Evolutionary conservation across 2,329 filamentous ascomycete species (phyloP).

Genomic region (Pseudocercospora macadamiae): DNA sequence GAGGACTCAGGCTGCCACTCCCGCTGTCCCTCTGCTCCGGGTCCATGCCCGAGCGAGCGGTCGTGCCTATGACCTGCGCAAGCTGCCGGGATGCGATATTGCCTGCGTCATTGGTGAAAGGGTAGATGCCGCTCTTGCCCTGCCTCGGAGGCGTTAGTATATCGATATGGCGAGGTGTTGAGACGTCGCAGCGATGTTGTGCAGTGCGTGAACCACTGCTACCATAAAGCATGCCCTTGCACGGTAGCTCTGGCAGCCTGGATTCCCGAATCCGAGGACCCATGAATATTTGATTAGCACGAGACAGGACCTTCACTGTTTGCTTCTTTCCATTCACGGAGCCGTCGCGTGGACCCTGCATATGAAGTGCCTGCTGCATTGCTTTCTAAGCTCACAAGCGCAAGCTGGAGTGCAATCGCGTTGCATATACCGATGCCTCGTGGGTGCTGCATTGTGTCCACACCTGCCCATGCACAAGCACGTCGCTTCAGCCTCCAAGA

Average conservation of each 20-base stretch:
- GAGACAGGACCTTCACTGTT: no score
- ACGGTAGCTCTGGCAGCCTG: no score
- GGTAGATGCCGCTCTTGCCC: neutral
- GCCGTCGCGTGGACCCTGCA: neutral
- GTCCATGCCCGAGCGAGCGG: slow-evolving; percentile 21
- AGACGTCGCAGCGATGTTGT: no score
- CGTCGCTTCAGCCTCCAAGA: neutral
- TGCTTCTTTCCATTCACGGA: neutral
- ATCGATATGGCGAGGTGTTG: no score
- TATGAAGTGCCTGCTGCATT: no score
- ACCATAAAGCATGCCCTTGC: no score
- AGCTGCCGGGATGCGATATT: slow-evolving; percentile 13
- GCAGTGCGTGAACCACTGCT: no score
- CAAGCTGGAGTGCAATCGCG: no score
- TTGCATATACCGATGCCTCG: no score
- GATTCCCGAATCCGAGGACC: no score
- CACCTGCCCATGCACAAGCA: no score
- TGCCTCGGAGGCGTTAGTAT: neutral
- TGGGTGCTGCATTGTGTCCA: neutral
- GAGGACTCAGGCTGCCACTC: neutral
- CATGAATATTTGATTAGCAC: neutral
- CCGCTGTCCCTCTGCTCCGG: slow-evolving; percentile 13
- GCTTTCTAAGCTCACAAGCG: neutral
- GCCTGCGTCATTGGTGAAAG: slow-evolving; percentile 9
- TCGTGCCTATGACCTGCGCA: slow-evolving; percentile 1